phyloP scores from a whole-genome alignment of 495 filamentous ascomycete genomes.

The Lophiotrema nucula region DNA sequence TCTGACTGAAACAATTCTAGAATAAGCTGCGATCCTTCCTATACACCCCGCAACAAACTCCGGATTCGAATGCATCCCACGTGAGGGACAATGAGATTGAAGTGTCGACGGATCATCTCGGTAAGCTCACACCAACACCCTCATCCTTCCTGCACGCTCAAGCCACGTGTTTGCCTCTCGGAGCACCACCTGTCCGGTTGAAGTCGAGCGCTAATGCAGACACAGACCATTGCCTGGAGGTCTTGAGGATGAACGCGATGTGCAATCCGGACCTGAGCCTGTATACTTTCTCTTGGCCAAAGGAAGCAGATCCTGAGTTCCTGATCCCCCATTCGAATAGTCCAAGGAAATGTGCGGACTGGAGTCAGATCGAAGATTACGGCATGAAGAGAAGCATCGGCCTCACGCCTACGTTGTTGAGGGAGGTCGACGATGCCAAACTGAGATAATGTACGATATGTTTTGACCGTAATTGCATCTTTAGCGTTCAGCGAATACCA shows the following conservation, averaged over 20 bases:
- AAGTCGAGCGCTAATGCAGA: neutral
- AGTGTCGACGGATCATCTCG: slow-evolving; percentile 2
- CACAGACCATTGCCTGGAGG: slow-evolving; percentile 13
- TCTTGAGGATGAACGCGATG: slow-evolving; percentile 5
- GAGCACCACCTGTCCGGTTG: neutral
- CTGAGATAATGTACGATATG: neutral
- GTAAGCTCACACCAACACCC: too few relatives aligned
- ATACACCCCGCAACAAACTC: neutral
- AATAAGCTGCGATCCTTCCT: slow-evolving; percentile 15
- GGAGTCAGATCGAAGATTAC: slow-evolving; percentile 6
- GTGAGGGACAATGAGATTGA: neutral
- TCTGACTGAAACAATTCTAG: neutral
- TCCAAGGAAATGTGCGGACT: slow-evolving; percentile 2
- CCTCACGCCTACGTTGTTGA: neutral
- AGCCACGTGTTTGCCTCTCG: neutral
- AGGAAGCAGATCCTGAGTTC: neutral
- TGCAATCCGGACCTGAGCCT: slow-evolving; percentile 6
- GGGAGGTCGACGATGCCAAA: neutral
- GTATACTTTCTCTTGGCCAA: slow-evolving; percentile 12
- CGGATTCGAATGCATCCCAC: neutral
- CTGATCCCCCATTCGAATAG: slow-evolving; percentile 5
- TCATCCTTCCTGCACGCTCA: too few relatives aligned
- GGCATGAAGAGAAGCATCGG: slow-evolving; percentile 1
- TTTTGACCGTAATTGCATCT: neutral
- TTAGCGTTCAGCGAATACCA: neutral